Conservation (phyloP, 495 filamentous ascomycete genomes). For the Penicillium arizonense region DNA sequence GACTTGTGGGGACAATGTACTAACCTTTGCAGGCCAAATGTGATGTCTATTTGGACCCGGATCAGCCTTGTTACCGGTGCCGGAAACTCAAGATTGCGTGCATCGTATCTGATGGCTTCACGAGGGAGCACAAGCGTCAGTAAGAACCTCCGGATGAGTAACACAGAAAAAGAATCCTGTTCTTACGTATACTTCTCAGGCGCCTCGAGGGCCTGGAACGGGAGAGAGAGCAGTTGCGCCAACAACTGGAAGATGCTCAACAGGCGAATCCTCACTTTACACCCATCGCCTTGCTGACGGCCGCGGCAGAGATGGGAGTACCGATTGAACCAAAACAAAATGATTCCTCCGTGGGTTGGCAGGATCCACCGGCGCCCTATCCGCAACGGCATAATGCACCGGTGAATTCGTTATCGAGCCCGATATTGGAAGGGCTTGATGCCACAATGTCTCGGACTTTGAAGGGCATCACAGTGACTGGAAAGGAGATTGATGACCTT, state of each 20-base stretch:
- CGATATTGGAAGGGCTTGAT: constrained; percentile 12
- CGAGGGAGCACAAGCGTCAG: constrained; percentile 45
- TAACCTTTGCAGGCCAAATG: constrained; percentile 35
- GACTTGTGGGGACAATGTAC: not conserved
- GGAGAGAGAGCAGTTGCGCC: constrained; percentile 38
- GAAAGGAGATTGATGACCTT: constrained; percentile 36
- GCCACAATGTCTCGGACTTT: constrained; percentile 27
- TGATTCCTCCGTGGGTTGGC: constrained; percentile 8
- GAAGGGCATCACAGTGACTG: constrained; percentile 26
- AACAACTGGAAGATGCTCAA: constrained; percentile 27
- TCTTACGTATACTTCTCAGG: constrained; percentile 12
- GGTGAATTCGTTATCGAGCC: not conserved
- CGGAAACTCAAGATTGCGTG: constrained; percentile 35
- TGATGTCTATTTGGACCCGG: constrained; percentile 36
- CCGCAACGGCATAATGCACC: constrained; percentile 17
- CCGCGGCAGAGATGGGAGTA: constrained; percentile 29
- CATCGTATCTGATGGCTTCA: constrained; percentile 43
- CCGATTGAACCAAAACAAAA: constrained; percentile 1
- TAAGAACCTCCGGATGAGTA: constrained; percentile 11
- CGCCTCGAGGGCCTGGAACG: constrained; percentile 37
- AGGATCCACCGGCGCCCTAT: constrained; percentile 13
- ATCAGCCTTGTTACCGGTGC: constrained; percentile 37
- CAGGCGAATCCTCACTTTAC: constrained; percentile 21
- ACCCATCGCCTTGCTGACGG: constrained; percentile 29
- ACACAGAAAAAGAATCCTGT: not conserved